Evolutionary conservation across 441 rosid species (phyloP).

Genomic region (Gossypium aridum): DNA sequence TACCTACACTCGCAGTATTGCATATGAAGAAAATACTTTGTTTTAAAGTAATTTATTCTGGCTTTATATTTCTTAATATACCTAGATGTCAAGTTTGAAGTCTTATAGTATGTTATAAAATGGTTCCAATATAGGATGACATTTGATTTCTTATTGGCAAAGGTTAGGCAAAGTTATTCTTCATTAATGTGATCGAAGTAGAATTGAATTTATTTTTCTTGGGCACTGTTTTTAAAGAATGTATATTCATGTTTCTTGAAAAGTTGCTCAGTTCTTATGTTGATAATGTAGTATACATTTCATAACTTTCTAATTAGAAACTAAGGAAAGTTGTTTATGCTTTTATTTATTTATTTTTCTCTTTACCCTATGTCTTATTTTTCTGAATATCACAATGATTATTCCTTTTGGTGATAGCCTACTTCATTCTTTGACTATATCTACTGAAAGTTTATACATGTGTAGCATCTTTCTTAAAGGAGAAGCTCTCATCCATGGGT

Average conservation of each 20-base stretch:
- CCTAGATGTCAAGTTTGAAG: slow-evolving; percentile 7
- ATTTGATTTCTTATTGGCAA: neutral
- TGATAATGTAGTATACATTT: neutral
- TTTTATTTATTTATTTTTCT: neutral
- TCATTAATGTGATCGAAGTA: neutral
- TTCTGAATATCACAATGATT: neutral
- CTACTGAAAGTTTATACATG: slow-evolving; percentile 36
- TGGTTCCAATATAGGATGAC: neutral
- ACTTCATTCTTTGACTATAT: slow-evolving; percentile 8
- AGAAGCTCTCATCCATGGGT: slow-evolving; percentile 88
- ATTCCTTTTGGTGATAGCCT: slow-evolving; percentile 9
- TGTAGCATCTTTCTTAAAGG: slow-evolving; percentile 95
- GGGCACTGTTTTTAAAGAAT: neutral
- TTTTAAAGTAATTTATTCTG: slow-evolving; percentile 3
- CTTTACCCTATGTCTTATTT: neutral
- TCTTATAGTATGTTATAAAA: neutral
- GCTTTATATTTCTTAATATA: neutral
- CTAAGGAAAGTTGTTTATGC: neutral
- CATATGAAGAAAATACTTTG: slow-evolving; percentile 3
- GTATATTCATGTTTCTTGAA: neutral
- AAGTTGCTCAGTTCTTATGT: neutral
- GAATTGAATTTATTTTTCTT: neutral
- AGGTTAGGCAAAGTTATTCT: neutral
- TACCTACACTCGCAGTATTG: slow-evolving; percentile 1
- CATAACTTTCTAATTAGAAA: neutral